Evolutionary conservation across 345 rosid genomes (phyloP).

Genomic region (Gossypium ekmanianum): DNA sequence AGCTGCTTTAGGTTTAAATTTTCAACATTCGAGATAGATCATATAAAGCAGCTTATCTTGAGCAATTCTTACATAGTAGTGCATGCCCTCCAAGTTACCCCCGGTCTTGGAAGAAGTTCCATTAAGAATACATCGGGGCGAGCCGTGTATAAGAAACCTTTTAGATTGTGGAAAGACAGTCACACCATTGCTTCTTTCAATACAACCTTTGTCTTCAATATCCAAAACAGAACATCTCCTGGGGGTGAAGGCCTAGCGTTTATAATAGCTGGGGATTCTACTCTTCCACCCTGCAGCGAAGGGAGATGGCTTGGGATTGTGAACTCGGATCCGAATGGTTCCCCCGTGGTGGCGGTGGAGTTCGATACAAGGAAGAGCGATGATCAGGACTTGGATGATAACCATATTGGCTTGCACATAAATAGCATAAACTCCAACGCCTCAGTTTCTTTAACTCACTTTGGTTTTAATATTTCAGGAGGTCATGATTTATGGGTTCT

Average conservation of each 20-base stretch:
- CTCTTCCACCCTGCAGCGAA: neutral
- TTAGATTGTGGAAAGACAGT: neutral
- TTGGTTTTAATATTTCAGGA: constrained; percentile 27
- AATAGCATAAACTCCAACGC: neutral
- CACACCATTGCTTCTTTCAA: neutral
- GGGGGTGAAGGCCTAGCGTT: neutral
- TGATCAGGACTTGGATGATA: neutral
- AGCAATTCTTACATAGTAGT: neutral
- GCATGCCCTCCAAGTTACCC: neutral
- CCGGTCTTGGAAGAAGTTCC: neutral
- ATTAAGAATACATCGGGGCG: neutral
- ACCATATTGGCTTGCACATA: neutral
- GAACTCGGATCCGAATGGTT: neutral
- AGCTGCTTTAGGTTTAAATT: neutral
- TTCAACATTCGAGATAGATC: neutral
- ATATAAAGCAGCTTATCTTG: neutral
- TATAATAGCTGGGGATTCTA: neutral
- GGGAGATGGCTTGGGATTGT: constrained; percentile 2
- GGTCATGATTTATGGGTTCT: constrained; percentile 17
- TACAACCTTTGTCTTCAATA: neutral
- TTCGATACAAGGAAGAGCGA: neutral
- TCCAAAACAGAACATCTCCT: neutral
- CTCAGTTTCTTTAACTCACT: neutral
- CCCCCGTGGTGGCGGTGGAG: neutral
- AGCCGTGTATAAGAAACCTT: neutral